Conservation (phyloP, 78 protist species). For the Chrysochromulina tobinii region DNA sequence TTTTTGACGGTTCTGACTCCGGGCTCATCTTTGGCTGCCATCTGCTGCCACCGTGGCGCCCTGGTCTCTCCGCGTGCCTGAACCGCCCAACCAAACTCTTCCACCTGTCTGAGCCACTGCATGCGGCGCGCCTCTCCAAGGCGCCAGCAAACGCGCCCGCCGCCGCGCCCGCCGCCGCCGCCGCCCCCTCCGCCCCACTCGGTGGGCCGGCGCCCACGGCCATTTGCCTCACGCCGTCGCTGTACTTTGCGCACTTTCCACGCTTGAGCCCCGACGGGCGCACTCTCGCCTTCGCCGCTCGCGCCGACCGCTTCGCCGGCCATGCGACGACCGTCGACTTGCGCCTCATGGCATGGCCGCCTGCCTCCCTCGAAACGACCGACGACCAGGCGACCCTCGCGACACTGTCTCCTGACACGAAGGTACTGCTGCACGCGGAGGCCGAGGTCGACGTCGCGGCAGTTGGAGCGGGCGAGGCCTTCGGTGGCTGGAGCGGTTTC, state of each 20-base stretch:
- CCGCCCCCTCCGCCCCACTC: too few relatives aligned
- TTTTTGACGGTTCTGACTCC: not conserved
- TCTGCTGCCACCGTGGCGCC: not conserved
- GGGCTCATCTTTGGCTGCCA: not conserved
- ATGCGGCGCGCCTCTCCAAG: not conserved
- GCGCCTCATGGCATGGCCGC: not conserved
- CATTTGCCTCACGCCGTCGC: not conserved
- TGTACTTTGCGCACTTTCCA: not conserved
- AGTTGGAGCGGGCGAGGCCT: not conserved
- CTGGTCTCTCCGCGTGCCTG: conserved; percentile 25
- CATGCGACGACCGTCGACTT: not conserved
- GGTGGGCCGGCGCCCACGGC: too few relatives aligned
- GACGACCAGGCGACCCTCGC: too few relatives aligned
- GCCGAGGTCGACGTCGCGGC: too few relatives aligned
- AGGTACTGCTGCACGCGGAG: too few relatives aligned
- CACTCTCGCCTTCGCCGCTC: not conserved
- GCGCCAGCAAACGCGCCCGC: not conserved
- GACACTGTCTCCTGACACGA: too few relatives aligned
- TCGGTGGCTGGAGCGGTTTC: not conserved
- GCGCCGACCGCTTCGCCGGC: too few relatives aligned
- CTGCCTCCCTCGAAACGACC: not conserved
- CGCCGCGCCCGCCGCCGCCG: too few relatives aligned
- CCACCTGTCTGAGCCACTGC: not conserved
- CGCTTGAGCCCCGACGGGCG: not conserved
- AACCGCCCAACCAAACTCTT: not conserved